Evolutionary conservation across 805 yeast genomes (phyloP).

Genomic region (Wickerhamomyces ciferrii): DNA sequence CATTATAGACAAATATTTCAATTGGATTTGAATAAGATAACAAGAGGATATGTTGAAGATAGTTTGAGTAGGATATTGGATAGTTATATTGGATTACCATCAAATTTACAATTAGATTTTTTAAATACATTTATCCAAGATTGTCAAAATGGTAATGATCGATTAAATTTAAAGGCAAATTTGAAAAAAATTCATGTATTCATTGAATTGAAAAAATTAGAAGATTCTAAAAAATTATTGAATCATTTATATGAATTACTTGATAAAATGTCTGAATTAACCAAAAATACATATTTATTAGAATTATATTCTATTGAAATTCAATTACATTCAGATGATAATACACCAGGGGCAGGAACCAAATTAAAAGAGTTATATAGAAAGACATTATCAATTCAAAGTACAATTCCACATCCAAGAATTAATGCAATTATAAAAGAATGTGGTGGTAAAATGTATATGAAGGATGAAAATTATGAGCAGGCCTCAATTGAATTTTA

Average conservation of each 20-base stretch:
- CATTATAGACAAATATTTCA: slow-evolving; percentile 5
- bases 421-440: slow-evolving; percentile 72
- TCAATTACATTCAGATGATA: slow-evolving; percentile 39
- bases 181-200: slow-evolving; percentile 37
- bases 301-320: slow-evolving; percentile 69
- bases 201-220: slow-evolving; percentile 22
- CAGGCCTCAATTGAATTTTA: slow-evolving; percentile 50
- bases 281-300: slow-evolving; percentile 41
- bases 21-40: slow-evolving; percentile 11
- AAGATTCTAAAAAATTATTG: slow-evolving; percentile 30
- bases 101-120: slow-evolving; percentile 21
- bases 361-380: slow-evolving; percentile 44
- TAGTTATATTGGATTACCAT: slow-evolving; percentile 19
- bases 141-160: slow-evolving; percentile 23
- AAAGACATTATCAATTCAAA: slow-evolving; percentile 40
- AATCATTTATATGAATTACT: slow-evolving; percentile 32
- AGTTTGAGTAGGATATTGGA: slow-evolving; percentile 34
- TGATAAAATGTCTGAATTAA: slow-evolving; percentile 36
- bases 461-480: slow-evolving; percentile 54
- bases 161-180: slow-evolving; percentile 44
- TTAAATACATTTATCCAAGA: slow-evolving; percentile 23
- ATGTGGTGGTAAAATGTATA: slow-evolving; percentile 67
- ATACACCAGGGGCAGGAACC: no score
- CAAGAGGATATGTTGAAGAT: slow-evolving; percentile 25
- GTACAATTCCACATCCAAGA: slow-evolving; percentile 72